Evolutionary conservation across 768 basidiomycete species (phyloP), one percentile per base, ranked within the genome.

Genomic region (Pleurotus cornucopiae): DNA sequence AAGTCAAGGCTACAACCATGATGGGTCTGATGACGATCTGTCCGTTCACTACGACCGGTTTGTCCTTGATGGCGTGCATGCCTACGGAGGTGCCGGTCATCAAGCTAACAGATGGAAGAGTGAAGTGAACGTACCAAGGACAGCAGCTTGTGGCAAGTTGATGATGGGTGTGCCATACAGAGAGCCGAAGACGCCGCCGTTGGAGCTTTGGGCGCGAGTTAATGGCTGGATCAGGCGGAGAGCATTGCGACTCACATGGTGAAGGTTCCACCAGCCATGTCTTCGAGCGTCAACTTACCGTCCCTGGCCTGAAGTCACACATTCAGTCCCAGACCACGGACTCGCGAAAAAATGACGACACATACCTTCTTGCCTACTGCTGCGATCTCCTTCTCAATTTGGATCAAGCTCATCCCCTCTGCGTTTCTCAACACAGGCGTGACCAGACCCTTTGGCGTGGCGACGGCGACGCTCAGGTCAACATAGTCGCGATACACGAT

Each of bases 111-210:
- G 7, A 14, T 43, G 12, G 25, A 20, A 30, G 18, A 34, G n/a
- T 40, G 16, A 54, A 34, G 34, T 43, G 14, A 37, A 30, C 79
- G 59, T 63, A 80, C 90, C 95, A 54, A 99, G 84, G 5, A 98
- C 94, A 52, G 94, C 96, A 20, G 94, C 74, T 69, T 98, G 96
- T 3, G 95, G 96, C 45, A 95, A 77, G 78, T 98, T 98, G 75
- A 98, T 96, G 67, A 99, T 99, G 38, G 96, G 96, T n/a, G 96
- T 99, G 40, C 96, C 96, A 66, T 88, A 97, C 48, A 99, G 76
- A 48, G 93, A 96, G 44, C 96, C 96, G 66, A 99, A 99, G 68
- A 99, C 96, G 64, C 96, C 96, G 45, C 96, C 97, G 67, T 99
- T 99, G 40, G 97, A 98, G 71, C 94, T 96, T 60, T 20, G 25